Conservation (phyloP, 306 rosid species). For the Mucuna pruriens region DNA sequence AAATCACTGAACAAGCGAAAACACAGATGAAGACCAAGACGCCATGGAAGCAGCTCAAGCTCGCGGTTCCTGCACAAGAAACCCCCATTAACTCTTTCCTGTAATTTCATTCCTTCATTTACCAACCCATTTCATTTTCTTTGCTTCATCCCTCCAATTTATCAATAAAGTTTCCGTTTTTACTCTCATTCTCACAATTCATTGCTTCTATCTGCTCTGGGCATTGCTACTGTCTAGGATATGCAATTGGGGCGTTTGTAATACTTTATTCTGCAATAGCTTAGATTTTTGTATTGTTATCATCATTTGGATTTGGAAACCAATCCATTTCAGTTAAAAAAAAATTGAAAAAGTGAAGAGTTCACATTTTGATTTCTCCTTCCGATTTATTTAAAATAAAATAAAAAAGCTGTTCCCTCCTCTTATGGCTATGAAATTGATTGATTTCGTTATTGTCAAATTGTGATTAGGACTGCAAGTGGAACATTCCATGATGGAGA, state of each 20-base stretch:
- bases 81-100: constrained; percentile 76
- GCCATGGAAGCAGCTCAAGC: constrained; percentile 90
- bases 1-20: neutral
- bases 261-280: too few species aligned
- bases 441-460: constrained; percentile 26
- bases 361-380: neutral
- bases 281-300: neutral
- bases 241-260: too few species aligned
- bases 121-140: constrained; percentile 33
- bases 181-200: neutral
- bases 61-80: constrained; percentile 87
- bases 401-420: neutral
- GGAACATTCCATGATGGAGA: constrained; percentile 97
- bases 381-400: too few species aligned
- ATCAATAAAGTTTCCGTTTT: neutral
- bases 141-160: neutral
- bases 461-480: constrained; percentile 56
- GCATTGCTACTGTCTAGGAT: neutral
- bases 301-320: too few species aligned
- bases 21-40: constrained; percentile 76
- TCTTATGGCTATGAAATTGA: constrained; percentile 24
- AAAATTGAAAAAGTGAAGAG: too few species aligned
- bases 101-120: constrained; percentile 46
- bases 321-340: too few species aligned
- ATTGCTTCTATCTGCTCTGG: constrained; percentile 5